These are phyloP conservation scores for Chaetomiaceae sp. DNA, from an alignment of 2,329 filamentous ascomycete species.

Conservation along the genomic window DNA sequence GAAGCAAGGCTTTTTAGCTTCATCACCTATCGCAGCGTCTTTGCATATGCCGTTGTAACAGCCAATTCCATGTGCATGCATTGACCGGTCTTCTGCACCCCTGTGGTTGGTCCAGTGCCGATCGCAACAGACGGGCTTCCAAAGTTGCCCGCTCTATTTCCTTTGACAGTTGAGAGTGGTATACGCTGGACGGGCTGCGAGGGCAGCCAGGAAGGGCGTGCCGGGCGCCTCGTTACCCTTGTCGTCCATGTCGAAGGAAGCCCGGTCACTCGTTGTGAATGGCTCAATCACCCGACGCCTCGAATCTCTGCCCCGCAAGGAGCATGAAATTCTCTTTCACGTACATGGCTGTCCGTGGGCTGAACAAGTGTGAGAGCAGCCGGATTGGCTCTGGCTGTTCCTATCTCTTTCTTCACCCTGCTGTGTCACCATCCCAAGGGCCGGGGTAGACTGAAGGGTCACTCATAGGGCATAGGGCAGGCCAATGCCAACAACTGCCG, in stretches of 20 bases:
- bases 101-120: conserved; percentile 20
- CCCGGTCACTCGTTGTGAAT: neutral
- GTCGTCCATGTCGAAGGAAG: neutral
- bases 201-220: neutral
- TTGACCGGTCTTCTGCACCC: conserved; percentile 17
- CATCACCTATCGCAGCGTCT: conserved; percentile 5
- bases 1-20: conserved; percentile 13
- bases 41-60: conserved; percentile 22
- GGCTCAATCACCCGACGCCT: neutral
- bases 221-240: conserved; percentile 9
- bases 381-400: conserved; percentile 21
- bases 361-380: conserved; percentile 3
- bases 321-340: conserved; percentile 16
- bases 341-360: conserved; percentile 3
- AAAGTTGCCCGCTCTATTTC: neutral
- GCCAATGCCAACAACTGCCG: conserved; percentile 15
- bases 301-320: neutral
- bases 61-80: conserved; percentile 19
- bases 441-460: neutral
- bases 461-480: conserved; percentile 17
- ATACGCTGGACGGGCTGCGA: neutral
- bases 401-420: conserved; percentile 21
- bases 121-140: conserved; percentile 4
- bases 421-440: conserved; percentile 21
- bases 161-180: neutral